Base-by-base conservation (phyloP, 2,329 filamentous ascomycete genomes). In the Plectosphaerella cucumerina region DNA sequence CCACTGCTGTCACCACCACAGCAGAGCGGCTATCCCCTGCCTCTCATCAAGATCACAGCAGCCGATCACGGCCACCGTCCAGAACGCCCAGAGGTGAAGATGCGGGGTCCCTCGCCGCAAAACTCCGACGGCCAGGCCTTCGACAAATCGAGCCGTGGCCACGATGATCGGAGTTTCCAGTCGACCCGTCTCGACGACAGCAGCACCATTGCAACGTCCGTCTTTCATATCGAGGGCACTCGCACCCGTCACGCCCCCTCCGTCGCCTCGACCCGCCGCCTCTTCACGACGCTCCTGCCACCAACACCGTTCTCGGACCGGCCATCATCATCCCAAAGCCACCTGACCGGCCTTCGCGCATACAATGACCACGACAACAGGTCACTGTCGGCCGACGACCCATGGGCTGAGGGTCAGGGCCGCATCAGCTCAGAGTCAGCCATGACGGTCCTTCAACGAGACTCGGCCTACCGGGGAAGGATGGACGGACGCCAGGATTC, bases 351-450 rank as follows among this genome's bases (percentile, higher is more conserved):
- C 26, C 26, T 31, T 3, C 26, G 26, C 9, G 26, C 2, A 31
- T 31, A 31, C 12, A 26, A 35, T 10, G 34, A 33, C 17, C 45
- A 21, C 33, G 23, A 39, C 14, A 20, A 34, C 33, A 31, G 18
- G 18, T 18, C 21, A 4, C 26, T 47, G 45, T 14, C 34, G 33
- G 18, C 35, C 18, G 31, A 20, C 17, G 20, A 35, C 4, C 11
- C 14, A 11, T 31, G 26, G 26, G 26, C 26, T 9, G 26, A 31
- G 26, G 26, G 26, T 10, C 26, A 31, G 26, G 33, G 26, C 5
- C 45, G 45, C 33, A 39, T 47, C 33, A 47, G 45, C 33, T 47
- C 45, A 17, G 45, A 47, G 15, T 47, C 45, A 20, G 45, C 45
- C 45, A 47, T 47, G 45, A 47, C 45, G 18, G 23, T 47, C 18